phyloP scores from a whole-genome alignment of 176 grass and related monocot species.

The Zoysia japonica region DNA sequence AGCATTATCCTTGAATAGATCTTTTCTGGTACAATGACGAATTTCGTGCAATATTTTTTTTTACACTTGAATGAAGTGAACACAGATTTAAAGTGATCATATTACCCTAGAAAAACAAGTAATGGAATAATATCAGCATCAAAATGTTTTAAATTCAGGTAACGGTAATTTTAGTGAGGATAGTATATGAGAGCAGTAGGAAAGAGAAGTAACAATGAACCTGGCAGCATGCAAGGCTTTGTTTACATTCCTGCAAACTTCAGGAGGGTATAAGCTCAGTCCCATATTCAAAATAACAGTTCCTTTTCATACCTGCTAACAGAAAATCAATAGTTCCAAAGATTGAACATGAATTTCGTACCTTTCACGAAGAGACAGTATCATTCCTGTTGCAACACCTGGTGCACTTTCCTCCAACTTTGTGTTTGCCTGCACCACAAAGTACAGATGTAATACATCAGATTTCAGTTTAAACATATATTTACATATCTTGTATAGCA shows the following conservation, averaged over 20 bases:
- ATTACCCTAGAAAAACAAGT: constrained; percentile 7
- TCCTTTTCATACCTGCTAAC: background rate
- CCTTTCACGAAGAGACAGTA: constrained; percentile 96
- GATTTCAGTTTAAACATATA: background rate
- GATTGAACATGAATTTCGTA: constrained; percentile 30
- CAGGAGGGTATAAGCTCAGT: constrained; percentile 34
- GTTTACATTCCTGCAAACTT: constrained; percentile 94
- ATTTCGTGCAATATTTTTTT: background rate
- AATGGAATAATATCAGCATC: background rate
- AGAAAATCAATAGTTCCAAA: constrained; percentile 22
- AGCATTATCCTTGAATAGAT: background rate
- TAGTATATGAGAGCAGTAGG: constrained; percentile 22
- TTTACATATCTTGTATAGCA: background rate
- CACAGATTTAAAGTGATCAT: background rate
- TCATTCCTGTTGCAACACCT: constrained; percentile 95
- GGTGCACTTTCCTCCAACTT: constrained; percentile 90
- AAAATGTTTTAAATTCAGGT: background rate
- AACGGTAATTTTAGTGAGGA: background rate
- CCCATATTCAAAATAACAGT: background rate
- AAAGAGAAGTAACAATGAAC: constrained; percentile 38
- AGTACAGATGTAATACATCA: background rate
- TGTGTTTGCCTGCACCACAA: constrained; percentile 62
- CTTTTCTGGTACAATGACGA: background rate
- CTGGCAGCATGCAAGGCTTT: constrained; percentile 81
- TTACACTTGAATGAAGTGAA: background rate